These are phyloP conservation scores for Coemansia furcata DNA, from an alignment of 192 early-diverging fungal species.

Conservation along the genomic window DNA sequence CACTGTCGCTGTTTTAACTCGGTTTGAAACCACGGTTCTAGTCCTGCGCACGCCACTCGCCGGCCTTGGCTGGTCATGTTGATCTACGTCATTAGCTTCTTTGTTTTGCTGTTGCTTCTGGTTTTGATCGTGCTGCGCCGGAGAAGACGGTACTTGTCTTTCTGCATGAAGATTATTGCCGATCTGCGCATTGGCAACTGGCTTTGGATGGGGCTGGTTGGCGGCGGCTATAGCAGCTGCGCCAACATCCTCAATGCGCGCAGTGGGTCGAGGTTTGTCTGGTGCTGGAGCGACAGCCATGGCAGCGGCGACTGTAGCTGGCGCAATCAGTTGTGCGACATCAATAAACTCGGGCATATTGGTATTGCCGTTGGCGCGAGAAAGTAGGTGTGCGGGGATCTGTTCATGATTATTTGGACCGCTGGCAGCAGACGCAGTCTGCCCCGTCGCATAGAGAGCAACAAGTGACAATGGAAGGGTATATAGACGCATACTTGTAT, in stretches of 20 bases:
- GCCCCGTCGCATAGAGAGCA: neutral
- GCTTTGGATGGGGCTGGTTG: neutral
- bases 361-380: constrained; percentile 16
- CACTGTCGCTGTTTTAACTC: neutral
- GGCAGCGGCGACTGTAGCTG: constrained; percentile 4
- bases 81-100: neutral
- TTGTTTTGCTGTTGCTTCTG: neutral
- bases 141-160: neutral
- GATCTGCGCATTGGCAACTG: neutral
- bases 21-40: constrained; percentile 1
- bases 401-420: neutral
- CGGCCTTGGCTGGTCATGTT: neutral
- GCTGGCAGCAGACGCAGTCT: neutral
- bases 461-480: neutral
- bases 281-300: neutral
- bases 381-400: neutral
- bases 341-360: constrained; percentile 26
- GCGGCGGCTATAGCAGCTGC: neutral
- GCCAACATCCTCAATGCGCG: constrained; percentile 17
- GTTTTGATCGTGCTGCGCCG: neutral
- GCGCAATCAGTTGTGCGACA: constrained; percentile 6
- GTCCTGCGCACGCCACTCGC: neutral
- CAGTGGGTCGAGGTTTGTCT: constrained; percentile 20
- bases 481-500: neutral
- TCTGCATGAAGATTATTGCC: neutral